phyloP scores from a whole-genome alignment of 495 filamentous ascomycete species.

The Xanthoparmelia taractica region DNA sequence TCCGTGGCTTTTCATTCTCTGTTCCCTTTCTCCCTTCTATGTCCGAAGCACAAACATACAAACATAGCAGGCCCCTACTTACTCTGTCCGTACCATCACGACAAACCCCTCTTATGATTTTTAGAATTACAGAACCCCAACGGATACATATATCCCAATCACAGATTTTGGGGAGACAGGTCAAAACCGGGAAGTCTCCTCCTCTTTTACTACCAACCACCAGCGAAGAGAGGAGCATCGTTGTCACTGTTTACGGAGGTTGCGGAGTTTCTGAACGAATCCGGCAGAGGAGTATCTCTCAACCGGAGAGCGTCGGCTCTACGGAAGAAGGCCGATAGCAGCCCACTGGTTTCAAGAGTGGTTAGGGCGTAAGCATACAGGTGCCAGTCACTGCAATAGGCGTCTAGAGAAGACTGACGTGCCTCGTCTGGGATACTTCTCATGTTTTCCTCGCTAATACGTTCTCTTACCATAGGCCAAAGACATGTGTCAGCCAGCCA shows the following conservation, averaged over 20 bases:
- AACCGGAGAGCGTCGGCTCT: background rate
- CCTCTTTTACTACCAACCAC: background rate
- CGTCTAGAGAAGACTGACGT: background rate
- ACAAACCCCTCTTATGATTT: too few species aligned
- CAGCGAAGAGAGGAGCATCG: slow-evolving; percentile 10
- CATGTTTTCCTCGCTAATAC: background rate
- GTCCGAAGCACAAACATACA: too few species aligned
- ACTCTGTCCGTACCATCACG: too few species aligned
- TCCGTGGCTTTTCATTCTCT: too few species aligned
- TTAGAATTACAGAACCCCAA: too few species aligned
- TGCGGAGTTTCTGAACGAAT: background rate
- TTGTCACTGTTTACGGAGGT: background rate
- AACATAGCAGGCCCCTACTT: too few species aligned
- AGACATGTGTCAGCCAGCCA: background rate
- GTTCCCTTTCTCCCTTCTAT: too few species aligned
- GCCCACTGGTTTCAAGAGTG: background rate
- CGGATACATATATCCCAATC: too few species aligned
- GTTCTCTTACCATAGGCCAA: background rate
- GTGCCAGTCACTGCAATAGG: background rate
- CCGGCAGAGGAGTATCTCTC: background rate
- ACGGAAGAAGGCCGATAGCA: background rate
- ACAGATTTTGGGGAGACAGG: slow-evolving; percentile 8
- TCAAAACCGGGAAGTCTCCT: slow-evolving; percentile 11
- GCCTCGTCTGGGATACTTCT: background rate
- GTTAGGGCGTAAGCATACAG: background rate